Percentiles rank a stretch among this genome's conserved stretches.
phyloP scores from a whole-genome alignment of 768 basidiomycete genomes.

The Zangia roseola region DNA sequence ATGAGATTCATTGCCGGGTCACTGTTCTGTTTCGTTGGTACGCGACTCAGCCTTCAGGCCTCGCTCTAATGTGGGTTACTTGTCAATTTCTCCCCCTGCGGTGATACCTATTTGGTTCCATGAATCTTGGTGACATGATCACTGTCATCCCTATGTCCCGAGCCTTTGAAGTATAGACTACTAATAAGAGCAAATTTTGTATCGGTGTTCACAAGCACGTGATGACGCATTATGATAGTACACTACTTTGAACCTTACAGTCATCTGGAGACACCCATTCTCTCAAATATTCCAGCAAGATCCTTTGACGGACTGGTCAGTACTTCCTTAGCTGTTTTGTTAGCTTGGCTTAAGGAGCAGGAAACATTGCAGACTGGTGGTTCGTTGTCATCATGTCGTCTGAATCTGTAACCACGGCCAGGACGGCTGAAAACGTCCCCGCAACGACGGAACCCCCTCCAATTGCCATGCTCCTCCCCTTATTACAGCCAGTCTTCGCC shows the following conservation, averaged over 20 bases:
- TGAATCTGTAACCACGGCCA: neutral
- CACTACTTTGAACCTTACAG: no score
- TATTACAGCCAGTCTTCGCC: slow-evolving; percentile 11
- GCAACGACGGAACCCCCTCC: slow-evolving; percentile 18
- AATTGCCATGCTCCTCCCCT: slow-evolving; percentile 23
- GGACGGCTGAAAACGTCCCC: neutral
- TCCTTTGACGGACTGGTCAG: neutral
- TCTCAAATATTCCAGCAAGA: neutral
- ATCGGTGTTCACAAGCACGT: neutral
- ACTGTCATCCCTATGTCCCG: no score
- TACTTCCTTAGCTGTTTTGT: neutral
- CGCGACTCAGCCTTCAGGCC: no score
- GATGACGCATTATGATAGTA: neutral
- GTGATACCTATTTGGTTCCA: no score
- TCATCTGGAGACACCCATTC: neutral
- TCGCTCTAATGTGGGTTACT: no score
- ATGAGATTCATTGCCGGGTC: no score
- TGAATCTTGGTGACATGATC: neutral
- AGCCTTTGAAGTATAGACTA: no score
- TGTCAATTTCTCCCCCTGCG: no score
- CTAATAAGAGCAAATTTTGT: no score
- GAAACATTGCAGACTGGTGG: neutral
- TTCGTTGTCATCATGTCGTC: slow-evolving; percentile 5
- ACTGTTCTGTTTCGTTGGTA: neutral
- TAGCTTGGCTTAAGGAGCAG: neutral